Evolutionary conservation across 768 basidiomycete genomes (phyloP), one percentile per base, ranked within the genome.

Genomic region (Xerocomus spinulosus): DNA sequence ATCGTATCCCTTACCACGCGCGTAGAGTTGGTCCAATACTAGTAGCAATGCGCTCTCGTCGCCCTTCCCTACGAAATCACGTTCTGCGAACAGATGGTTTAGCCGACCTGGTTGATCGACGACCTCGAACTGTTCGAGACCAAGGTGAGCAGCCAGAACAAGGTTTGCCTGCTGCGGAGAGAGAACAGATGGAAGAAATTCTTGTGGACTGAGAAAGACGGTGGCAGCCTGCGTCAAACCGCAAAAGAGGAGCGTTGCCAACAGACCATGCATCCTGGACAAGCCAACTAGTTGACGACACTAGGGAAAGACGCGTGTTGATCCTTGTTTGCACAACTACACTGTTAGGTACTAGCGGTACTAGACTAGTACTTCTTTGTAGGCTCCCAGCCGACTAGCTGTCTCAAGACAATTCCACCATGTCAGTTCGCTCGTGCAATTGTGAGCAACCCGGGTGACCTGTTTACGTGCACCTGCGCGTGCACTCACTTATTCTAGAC

Each of bases 81-180:
- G 69, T 40, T 77, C 73, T 30, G 55, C 59, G 43, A 58, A 52
- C 2, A 66, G 9, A 18, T 56, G 43, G 32, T 52, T 40, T 8
- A 59, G 24, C 25, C 60, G 49, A 40, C 56, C 53, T 24, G 62
- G 52, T 43, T 68, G 61, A 50, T 71, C 70, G 24, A 81, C 62
- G 21, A 71, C 67, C 58, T 85, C 83, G 54, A 82, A 82, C 17
- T 67, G 67, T 56, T 88, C 87, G 5, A 88, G 74, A n/a, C 82
- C 81, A 10, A 89, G 75, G 62, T 89, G 85, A 44, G 76, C 78
- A 17, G 85, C 78, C 26, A 90, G 70, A 6, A 73, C 78, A 29
- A 78, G 73, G 55, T 75, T 80, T 35, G 82, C 82, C 42, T 79
- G 76, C 34, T 75, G 71, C 23, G 74, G 70, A 17, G 78, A 74